Conservation (phyloP, 225 moss, liverwort and hornwort genomes). For the Asterella californica region DNA sequence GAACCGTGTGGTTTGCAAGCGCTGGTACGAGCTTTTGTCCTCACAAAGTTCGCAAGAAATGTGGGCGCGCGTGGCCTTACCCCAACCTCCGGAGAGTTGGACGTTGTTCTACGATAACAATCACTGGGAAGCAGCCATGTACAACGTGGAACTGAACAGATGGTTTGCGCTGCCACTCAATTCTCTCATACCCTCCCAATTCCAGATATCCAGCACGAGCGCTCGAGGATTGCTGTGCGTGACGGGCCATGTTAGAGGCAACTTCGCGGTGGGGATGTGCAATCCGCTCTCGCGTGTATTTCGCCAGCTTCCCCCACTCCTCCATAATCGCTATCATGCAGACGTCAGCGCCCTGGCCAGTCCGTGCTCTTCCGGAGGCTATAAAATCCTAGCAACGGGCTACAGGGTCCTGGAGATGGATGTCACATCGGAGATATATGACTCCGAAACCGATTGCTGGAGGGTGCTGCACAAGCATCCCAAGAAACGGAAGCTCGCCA, state of each 20-base stretch:
- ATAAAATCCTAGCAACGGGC: constrained; percentile 9
- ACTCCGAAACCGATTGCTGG: not conserved
- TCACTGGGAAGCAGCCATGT: constrained; percentile 9
- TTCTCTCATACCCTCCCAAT: not conserved
- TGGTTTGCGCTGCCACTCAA: constrained; percentile 16
- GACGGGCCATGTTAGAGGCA: constrained; percentile 9
- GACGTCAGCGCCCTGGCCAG: constrained; percentile 7
- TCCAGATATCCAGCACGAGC: constrained; percentile 3
- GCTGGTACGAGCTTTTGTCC: constrained; percentile 12
- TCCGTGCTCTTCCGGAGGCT: not conserved
- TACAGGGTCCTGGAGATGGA: constrained; percentile 14
- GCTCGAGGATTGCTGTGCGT: constrained; percentile 12
- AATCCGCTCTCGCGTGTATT: constrained; percentile 7
- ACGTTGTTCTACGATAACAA: constrained; percentile 14
- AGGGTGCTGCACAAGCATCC: constrained; percentile 9
- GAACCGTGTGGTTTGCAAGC: constrained; percentile 14
- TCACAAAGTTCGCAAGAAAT: not conserved
- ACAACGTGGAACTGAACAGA: constrained; percentile 3
- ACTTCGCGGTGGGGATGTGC: constrained; percentile 7
- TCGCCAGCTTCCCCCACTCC: constrained; percentile 11
- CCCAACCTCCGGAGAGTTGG: not conserved
- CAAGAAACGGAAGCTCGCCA: not conserved
- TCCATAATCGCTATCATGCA: constrained; percentile 12
- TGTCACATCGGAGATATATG: constrained; percentile 6
- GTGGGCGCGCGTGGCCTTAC: constrained; percentile 1